Base-by-base conservation (phyloP, 2,329 filamentous ascomycete species). In the Diaporthe citri region DNA sequence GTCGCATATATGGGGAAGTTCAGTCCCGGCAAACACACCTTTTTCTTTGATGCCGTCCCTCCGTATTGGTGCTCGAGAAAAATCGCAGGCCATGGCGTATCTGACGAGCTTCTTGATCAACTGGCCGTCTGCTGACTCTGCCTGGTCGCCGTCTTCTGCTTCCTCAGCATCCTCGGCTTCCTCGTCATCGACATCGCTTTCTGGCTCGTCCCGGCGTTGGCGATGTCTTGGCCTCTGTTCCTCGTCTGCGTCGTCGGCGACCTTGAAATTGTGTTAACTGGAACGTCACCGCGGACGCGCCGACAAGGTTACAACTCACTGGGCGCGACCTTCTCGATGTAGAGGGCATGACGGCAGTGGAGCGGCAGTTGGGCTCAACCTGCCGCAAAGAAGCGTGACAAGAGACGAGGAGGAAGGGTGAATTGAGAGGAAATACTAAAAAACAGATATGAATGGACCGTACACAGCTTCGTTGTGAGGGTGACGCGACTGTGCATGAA, bases 21-120 rank as follows among this genome's bases (percentile, higher is more conserved):
- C 10, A 39, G 8, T 41, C 9, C n/a, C 34, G 9, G 5, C 7
- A 10, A 34, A 51, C 79, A 77, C 77, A 92, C 91, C 91, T 85
- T 91, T 90, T 69, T 93, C 91, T 75, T 88, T 88, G 60, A 94
- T 91, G 43, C 90, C 91, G 31, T 91, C 88, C 78, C 92, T 85
- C 71, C 87, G 87, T 60, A 94, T 92, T 0, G 88, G 86, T 52
- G 87, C 87, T 71, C 92, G 86, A 13, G 91, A 89, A 76, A 88
- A 92, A 80, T 94, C 92, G 82, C 91, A 93, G 6, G 91, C 90
- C 34, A 94, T 82, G 4, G 90, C 91, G 78, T 93, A 93, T 71
- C 92, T 88, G n/a, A 93, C 88, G n/a, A 94, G 82, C 79, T 92
- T 93, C 83, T 92, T 93, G 48, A 90, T 88, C 46, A 92, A 82